Evolutionary conservation across 2,329 filamentous ascomycete genomes (phyloP), one percentile per base, ranked within the genome.

Genomic region (Neonectria sp.): DNA sequence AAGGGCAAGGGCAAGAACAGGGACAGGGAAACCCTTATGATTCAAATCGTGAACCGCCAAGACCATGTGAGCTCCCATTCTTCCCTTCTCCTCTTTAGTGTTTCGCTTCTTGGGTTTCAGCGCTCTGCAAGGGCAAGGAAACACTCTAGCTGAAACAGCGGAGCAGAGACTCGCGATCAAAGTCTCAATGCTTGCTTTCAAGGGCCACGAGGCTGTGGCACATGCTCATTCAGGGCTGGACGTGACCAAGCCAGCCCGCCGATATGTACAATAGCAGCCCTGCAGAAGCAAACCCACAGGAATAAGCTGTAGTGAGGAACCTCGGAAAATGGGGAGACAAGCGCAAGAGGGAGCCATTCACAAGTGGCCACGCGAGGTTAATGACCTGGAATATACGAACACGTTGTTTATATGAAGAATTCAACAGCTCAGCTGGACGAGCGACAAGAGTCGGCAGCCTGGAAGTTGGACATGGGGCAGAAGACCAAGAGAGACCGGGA

Each of bases 61-160:
- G 27, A 51, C 25, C 13, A 21, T 55, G 13, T 35, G 33, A 12
- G 33, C 33, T 33, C 31, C 33, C 33, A 35, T 35, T 35, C 33
- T 35, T 35, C 33, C 33, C 11, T 29, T 8, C 56, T 25, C 65
- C 63, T 63, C 60, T 63, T 60, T 60, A 60, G 63, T 63, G 72
- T 75, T 74, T 74, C 69, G 69, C 62, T 59, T 67, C 71, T 63
- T 70, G 65, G 60, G 71, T 74, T 72, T 74, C 71, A 71, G 67
- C 60, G 49, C 46, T 46, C 17, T 45, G 46, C 17, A 52, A 46
- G 45, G 27, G 48, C 31, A 8, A 59, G 62, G 63, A 72, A 63
- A 27, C 65, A 73, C 64, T 71, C 56, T 74, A 68, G 67, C 60
- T 75, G 72, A 75, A 75, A 75, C 73, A 75, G 69, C 69, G 65